phyloP scores from a whole-genome alignment of 139 green algal species.

The Chlorella vulgaris region DNA sequence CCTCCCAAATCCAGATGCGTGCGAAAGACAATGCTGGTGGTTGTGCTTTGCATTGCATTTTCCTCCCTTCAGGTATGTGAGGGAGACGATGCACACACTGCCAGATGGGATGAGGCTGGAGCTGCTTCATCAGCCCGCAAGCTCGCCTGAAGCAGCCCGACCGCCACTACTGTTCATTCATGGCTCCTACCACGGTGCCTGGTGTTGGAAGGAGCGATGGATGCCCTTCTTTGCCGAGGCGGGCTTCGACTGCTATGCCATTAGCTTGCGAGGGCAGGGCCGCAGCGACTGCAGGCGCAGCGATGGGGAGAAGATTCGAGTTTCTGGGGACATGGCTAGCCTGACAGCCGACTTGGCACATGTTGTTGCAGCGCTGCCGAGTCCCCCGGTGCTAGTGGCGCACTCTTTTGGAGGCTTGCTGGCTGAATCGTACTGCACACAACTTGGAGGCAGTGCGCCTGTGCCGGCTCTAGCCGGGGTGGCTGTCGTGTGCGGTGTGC shows the following conservation, averaged over 20 bases:
- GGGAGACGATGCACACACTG: constrained; percentile 34
- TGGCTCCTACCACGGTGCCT: constrained; percentile 88
- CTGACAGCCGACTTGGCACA: constrained; percentile 68
- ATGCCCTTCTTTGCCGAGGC: constrained; percentile 76
- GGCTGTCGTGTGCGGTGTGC: constrained; percentile 63
- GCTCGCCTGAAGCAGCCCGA: background rate
- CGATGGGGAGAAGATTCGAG: constrained; percentile 22
- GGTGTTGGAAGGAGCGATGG: constrained; percentile 91
- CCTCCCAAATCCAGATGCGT: background rate
- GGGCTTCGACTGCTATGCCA: constrained; percentile 72
- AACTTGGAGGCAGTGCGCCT: background rate
- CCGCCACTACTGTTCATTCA: constrained; percentile 89
- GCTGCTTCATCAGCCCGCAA: constrained; percentile 21
- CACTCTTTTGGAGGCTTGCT: constrained; percentile 88
- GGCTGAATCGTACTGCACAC: constrained; percentile 65
- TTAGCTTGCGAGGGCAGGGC: constrained; percentile 78
- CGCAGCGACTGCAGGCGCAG: constrained; percentile 32
- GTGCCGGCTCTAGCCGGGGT: constrained; percentile 52
- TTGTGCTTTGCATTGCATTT: background rate
- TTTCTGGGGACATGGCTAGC: constrained; percentile 56
- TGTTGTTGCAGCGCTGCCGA: constrained; percentile 50
- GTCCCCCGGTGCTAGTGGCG: constrained; percentile 74
- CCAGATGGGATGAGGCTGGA: constrained; percentile 49
- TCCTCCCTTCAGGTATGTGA: constrained; percentile 3
- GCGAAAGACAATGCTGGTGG: background rate